phyloP scores from a whole-genome alignment of 805 yeast genomes.

The Candida yuanshanica region DNA sequence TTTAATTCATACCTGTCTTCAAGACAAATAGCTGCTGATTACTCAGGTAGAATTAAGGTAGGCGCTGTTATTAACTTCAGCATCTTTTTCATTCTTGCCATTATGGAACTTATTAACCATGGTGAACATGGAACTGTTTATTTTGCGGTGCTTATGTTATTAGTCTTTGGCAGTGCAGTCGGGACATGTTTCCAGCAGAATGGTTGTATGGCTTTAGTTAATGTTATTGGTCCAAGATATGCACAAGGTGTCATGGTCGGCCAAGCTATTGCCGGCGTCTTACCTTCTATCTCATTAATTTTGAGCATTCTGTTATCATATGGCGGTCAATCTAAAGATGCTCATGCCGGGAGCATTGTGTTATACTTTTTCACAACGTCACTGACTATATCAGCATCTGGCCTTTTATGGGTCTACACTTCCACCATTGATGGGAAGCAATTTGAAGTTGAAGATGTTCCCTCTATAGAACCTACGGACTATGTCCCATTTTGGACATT shows the following conservation, averaged over 20 bases:
- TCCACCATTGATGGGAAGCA: slow-evolving; percentile 18
- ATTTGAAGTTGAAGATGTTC: slow-evolving; percentile 15
- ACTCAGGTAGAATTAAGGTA: slow-evolving; percentile 45
- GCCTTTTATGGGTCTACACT: slow-evolving; percentile 33
- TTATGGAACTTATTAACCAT: slow-evolving; percentile 19
- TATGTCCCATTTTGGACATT: slow-evolving; percentile 57
- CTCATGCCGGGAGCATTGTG: slow-evolving; percentile 22
- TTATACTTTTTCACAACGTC: slow-evolving; percentile 49
- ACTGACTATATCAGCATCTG: slow-evolving; percentile 37
- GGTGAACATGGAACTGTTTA: slow-evolving; percentile 16
- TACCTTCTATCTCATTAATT: slow-evolving; percentile 73
- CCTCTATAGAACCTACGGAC: slow-evolving; percentile 1
- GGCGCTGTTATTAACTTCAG: slow-evolving; percentile 57
- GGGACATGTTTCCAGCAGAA: slow-evolving; percentile 85
- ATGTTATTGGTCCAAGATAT: slow-evolving; percentile 65
- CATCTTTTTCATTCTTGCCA: slow-evolving; percentile 39
- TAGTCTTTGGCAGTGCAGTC: slow-evolving; percentile 59
- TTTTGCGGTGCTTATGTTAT: slow-evolving; percentile 51
- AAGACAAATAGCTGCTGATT: slow-evolving; percentile 53
- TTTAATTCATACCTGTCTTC: slow-evolving; percentile 60
- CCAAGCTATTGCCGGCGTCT: slow-evolving; percentile 89
- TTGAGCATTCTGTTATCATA: slow-evolving; percentile 39
- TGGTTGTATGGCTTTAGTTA: slow-evolving; percentile 84
- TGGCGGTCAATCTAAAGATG: slow-evolving; percentile 20
- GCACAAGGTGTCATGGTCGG: slow-evolving; percentile 94